Percentiles rank a stretch among this genome's conserved stretches.
phyloP scores from a whole-genome alignment of 148 eudicot species.

The Nepenthes mirabilis region DNA sequence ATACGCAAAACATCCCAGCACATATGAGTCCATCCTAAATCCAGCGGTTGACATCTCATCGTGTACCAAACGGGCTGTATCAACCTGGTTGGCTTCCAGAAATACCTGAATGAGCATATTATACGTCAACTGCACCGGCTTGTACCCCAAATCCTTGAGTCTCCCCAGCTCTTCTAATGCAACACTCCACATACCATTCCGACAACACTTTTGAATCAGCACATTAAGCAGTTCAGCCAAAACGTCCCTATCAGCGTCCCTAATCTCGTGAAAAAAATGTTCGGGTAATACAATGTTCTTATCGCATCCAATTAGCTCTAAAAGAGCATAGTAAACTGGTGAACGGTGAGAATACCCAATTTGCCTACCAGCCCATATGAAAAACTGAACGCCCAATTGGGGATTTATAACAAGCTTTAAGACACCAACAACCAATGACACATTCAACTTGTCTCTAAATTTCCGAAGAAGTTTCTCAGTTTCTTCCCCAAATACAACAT shows the following conservation, averaged over 20 bases:
- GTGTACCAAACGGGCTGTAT: constrained; percentile 48
- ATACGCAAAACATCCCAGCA: constrained; percentile 39
- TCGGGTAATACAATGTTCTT: constrained; percentile 26
- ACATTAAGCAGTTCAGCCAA: constrained; percentile 58
- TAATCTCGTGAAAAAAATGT: constrained; percentile 37
- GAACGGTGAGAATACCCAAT: constrained; percentile 61
- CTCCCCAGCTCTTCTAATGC: constrained; percentile 92
- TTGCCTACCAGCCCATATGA: constrained; percentile 82
- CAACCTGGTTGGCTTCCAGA: constrained; percentile 50
- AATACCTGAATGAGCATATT: constrained; percentile 64
- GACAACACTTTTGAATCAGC: constrained; percentile 52
- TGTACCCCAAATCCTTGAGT: constrained; percentile 79
- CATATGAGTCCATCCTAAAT: constrained; percentile 36
- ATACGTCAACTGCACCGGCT: constrained; percentile 55
- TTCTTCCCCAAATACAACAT: constrained; percentile 33
- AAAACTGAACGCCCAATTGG: constrained; percentile 65
- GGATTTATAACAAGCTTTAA: constrained; percentile 39
- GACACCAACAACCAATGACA: constrained; percentile 53
- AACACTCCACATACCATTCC: constrained; percentile 65
- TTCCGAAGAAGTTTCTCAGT: constrained; percentile 52
- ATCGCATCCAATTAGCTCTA: constrained; percentile 42
- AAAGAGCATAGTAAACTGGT: constrained; percentile 48
- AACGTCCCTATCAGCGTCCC: constrained; percentile 53
- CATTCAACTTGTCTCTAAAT: constrained; percentile 50
- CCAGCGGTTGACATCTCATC: constrained; percentile 59